These are phyloP conservation scores for Globisporangium abappressorium DNA, from an alignment of 352 stramenopile genomes.

Conservation along the genomic window DNA sequence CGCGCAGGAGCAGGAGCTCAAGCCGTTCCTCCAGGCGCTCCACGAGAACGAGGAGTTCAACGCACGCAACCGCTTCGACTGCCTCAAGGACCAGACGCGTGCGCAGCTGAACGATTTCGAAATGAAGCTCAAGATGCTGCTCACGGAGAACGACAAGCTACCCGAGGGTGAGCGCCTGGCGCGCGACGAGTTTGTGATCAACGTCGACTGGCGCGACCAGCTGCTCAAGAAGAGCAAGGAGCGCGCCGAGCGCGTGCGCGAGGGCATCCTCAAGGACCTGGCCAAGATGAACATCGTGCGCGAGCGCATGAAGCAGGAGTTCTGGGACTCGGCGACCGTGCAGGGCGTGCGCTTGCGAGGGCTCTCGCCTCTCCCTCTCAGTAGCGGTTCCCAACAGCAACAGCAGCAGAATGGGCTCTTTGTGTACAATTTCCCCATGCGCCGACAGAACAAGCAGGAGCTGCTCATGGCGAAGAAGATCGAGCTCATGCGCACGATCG, in stretches of 20 bases:
- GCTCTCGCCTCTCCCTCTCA: constrained; percentile 30
- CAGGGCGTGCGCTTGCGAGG: constrained; percentile 61
- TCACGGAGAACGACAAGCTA: constrained; percentile 68
- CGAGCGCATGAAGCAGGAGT: constrained; percentile 88
- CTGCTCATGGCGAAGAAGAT: constrained; percentile 47
- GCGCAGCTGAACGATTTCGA: constrained; percentile 61
- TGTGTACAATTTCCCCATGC: constrained; percentile 86
- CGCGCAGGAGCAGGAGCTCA: constrained; percentile 33
- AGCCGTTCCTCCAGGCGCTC: constrained; percentile 45
- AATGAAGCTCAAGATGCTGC: constrained; percentile 57
- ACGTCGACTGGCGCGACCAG: constrained; percentile 67
- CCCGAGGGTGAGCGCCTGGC: constrained; percentile 65
- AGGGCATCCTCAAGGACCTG: constrained; percentile 68
- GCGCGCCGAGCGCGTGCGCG: constrained; percentile 54
- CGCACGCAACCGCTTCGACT: constrained; percentile 60
- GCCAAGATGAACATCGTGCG: constrained; percentile 74
- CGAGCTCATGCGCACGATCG: constrained; percentile 57
- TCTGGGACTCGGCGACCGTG: constrained; percentile 84
- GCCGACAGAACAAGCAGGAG: constrained; percentile 46
- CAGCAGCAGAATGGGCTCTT: constrained; percentile 23
- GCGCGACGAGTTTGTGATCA: constrained; percentile 90
- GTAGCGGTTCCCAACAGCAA: background rate
- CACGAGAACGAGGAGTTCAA: constrained; percentile 28
- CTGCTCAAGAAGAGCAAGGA: constrained; percentile 50
- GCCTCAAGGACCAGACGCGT: constrained; percentile 64